Evolutionary conservation across 306 rosid genomes (phyloP).

Genomic region (Quercus glauca): DNA sequence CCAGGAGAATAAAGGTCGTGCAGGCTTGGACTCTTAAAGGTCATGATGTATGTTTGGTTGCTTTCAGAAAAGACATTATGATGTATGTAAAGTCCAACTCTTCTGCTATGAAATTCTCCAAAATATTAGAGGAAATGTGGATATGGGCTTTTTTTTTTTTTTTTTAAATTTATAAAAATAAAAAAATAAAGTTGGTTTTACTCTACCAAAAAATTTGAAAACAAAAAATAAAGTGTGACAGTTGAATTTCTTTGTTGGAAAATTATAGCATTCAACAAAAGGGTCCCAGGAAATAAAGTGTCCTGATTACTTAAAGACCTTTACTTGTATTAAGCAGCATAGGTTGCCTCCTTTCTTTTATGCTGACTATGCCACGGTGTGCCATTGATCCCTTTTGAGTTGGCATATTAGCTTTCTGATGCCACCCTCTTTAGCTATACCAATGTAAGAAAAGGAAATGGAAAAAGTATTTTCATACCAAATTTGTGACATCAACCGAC

Average conservation of each 20-base stretch:
- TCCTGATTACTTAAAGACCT: neutral
- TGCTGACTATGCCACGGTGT: neutral
- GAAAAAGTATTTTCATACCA: neutral
- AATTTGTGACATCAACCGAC: neutral
- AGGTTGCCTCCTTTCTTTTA: neutral
- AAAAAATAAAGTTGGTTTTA: neutral
- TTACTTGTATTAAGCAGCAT: neutral
- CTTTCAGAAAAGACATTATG: neutral
- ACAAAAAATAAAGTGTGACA: neutral
- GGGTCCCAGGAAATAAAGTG: neutral
- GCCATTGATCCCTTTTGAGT: neutral
- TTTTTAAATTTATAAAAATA: neutral
- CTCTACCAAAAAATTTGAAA: no score
- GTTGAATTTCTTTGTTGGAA: neutral
- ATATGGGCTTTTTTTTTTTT: neutral
- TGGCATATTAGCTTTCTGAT: conserved; percentile 4
- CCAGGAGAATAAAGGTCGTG: neutral
- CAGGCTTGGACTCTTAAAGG: neutral
- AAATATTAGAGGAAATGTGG: neutral
- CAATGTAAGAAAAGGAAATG: neutral
- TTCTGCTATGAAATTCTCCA: neutral
- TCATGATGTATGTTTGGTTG: neutral
- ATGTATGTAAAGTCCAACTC: neutral
- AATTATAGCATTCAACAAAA: neutral
- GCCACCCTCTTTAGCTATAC: neutral